Evolutionary conservation across 2,329 filamentous ascomycete species (phyloP), one percentile per base, ranked within the genome.

Genomic region (Fusarium albidum): DNA sequence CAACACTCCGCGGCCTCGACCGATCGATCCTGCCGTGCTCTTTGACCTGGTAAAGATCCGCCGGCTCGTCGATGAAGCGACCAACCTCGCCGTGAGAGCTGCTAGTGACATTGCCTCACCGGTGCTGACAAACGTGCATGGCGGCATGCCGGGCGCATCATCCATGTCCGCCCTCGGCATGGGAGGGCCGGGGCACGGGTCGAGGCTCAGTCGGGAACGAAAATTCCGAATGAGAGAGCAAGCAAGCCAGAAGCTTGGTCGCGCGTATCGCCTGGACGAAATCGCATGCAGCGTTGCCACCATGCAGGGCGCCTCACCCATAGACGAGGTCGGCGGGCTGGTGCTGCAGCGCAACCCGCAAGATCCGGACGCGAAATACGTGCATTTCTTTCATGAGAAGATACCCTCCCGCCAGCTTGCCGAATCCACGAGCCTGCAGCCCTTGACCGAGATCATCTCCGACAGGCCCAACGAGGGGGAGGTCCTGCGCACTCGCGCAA

Each of bases 371-470:
- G 91, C 90, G 25, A 89, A 88, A 71, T 95, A 95, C 69, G 91
- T 95, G n/a, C 89, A 95, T 69, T 95, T 94, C 75, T 96, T 96
- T 72, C 90, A 94, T 73, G 90, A 96, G 74, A 95, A 94, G 81
- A 93, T 95, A 21, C 89, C 90, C 2, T 89, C 86, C 33, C 78
- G 88, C 34, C 86, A 89, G 69, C 77, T 95, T 69, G 88, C 86
- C 29, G 84, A 91, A 65, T 87, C 82, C 64, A 93, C 90, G 9
- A 87, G 84, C 57, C 73, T 93, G 50, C 76, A 83, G 45, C 80
- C 86, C 5, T 72, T 96, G 59, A 79, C 87, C 68, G 82, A 90
- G 31, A 84, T 94, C 49, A 87, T 93, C 53, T 75, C 77, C 11
- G 82, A 85, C 33, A 75, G 83, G 15, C 85, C 89, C 2, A 79